Evolutionary conservation across 75 land plant species (phyloP), one percentile per base, ranked within the genome.

Genomic region (Picea glauca): DNA sequence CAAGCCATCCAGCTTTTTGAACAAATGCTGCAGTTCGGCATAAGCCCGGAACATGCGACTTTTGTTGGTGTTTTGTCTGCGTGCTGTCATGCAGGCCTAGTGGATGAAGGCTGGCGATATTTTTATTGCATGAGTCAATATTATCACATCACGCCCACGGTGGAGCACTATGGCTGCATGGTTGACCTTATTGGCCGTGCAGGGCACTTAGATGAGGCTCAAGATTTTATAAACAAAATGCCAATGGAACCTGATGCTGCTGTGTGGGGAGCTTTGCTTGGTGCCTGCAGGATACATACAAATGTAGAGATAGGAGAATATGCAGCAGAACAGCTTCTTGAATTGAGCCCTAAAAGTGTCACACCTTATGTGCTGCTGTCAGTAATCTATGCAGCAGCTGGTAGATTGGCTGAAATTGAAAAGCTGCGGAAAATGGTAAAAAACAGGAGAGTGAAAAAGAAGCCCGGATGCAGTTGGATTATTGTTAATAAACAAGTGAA

Each of bases 101-200:
- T 77, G 26, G 67, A 59, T 4, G 64, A 77, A 18, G 78, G 32
- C 15, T 21, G 35, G 30, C 17, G 7, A 15, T 59, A 84, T 50
- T 90, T 88, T 72, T 59, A 63, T 0, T 17, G 77, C 38, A 92
- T 92, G 92, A 68, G 46, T 18, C 70, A 67, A n/a, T 76, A 50
- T 62, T 87, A 88, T 76, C 60, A 63, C 17, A 88, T 92, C 17
- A 75, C n/a, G 18, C 90, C 90, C 46, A 62, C 35, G 0, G 77
- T 82, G 85, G 91, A 93, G 64, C 96, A 93, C 43, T 89, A 85
- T 76, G 81, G 83, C 3, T 89, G 91, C 75, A 75, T 91, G 87
- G 93, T 89, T 63, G 92, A 91, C 77, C 79, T 93, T 14, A 81
- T 87, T 43, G 93, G 90, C 70, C 77, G 90, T 57, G 87, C 89